These are phyloP conservation scores for Thalassiosira exigua DNA, from an alignment of 352 stramenopile species.

Conservation along the genomic window DNA sequence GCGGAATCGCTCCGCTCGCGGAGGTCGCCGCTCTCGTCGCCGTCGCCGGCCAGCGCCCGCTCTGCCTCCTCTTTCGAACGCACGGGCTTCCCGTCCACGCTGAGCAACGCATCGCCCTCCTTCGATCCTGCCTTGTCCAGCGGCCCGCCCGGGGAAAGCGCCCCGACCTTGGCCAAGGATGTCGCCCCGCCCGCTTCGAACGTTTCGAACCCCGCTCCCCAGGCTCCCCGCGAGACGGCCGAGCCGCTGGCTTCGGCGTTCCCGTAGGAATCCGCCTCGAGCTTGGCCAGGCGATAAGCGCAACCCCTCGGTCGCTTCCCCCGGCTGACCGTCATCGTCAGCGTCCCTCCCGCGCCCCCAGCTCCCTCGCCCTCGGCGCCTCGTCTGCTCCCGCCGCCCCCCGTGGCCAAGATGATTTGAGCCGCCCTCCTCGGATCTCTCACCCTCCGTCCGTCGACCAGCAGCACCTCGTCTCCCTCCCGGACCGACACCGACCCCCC, in stretches of 20 bases:
- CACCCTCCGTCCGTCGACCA: conserved; percentile 46
- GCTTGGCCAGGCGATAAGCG: no score
- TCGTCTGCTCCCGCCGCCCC: conserved; percentile 2
- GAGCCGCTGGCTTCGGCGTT: not conserved
- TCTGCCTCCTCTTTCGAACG: not conserved
- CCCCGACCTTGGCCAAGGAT: not conserved
- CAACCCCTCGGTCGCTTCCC: no score
- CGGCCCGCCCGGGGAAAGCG: not conserved
- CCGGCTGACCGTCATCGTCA: no score
- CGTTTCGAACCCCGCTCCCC: not conserved
- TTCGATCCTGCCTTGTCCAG: not conserved
- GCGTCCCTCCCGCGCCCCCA: no score
- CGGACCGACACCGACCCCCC: not conserved
- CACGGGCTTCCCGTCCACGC: not conserved
- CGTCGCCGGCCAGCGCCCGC: not conserved
- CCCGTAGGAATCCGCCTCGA: not conserved
- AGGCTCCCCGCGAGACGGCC: not conserved
- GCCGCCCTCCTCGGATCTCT: conserved; percentile 55
- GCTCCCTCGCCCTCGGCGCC: not conserved
- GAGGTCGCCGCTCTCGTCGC: not conserved
- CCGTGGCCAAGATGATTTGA: conserved; percentile 37
- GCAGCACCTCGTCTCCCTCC: conserved; percentile 44
- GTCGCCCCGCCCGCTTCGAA: not conserved
- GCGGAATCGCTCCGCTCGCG: not conserved
- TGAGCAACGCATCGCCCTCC: not conserved